phyloP scores from a whole-genome alignment of 2,329 filamentous ascomycete genomes.

The Thielaviopsis punctulata region DNA sequence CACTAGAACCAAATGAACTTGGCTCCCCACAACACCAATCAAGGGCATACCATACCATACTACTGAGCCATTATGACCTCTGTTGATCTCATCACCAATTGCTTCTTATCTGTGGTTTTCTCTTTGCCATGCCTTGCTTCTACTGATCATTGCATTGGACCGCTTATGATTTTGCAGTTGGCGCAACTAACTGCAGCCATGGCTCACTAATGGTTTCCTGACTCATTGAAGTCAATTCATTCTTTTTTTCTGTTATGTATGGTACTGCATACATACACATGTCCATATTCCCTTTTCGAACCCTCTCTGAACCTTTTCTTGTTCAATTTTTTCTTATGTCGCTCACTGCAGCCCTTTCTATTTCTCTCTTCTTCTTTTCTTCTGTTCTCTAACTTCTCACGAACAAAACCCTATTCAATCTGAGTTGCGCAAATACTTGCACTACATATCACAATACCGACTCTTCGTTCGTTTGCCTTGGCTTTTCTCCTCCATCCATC shows the following conservation, averaged over 20 bases:
- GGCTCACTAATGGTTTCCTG: not conserved
- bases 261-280: no score
- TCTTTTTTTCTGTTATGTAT: no score
- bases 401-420: not conserved
- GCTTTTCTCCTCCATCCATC: not conserved
- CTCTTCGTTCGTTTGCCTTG: not conserved
- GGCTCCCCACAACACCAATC: no score
- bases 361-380: not conserved
- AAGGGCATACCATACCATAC: no score
- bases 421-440: not conserved
- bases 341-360: no score
- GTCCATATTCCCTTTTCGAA: no score
- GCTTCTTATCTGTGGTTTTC: no score
- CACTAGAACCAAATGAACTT: not conserved
- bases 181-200: not conserved
- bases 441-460: not conserved
- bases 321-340: not conserved
- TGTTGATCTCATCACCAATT: not conserved
- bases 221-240: not conserved
- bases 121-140: not conserved
- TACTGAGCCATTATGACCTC: not conserved
- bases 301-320: no score
- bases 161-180: not conserved
- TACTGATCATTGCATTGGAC: not conserved
- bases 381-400: not conserved